phyloP scores from a whole-genome alignment of 805 yeast species.

The Suhomyces sp. region DNA sequence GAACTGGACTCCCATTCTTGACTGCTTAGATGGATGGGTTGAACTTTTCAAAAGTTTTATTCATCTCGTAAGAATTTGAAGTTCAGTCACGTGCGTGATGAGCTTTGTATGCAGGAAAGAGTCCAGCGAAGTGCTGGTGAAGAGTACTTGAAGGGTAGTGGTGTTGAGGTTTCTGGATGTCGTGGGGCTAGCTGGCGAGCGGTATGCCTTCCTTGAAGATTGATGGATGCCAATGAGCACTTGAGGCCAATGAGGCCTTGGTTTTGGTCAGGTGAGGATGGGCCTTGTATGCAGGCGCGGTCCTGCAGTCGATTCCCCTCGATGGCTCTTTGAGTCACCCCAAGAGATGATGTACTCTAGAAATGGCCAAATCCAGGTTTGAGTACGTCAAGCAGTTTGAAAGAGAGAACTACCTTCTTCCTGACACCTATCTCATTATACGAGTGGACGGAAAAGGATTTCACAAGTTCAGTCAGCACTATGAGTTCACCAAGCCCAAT shows the following conservation, averaged over 20 bases:
- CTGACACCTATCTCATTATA: slow-evolving; percentile 76
- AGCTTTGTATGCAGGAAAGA: slow-evolving; percentile 1
- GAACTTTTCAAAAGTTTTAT: not conserved
- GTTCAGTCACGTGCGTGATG: slow-evolving; percentile 7
- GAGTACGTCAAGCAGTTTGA: slow-evolving; percentile 88
- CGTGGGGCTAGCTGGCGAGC: too few species aligned
- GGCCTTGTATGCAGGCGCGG: not conserved
- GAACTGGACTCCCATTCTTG: slow-evolving; percentile 54
- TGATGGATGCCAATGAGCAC: too few species aligned
- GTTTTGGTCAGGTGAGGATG: not conserved
- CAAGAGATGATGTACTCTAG: not conserved
- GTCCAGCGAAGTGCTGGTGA: too few species aligned
- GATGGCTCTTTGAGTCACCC: too few species aligned
- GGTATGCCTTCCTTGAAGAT: too few species aligned
- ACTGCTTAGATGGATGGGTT: not conserved
- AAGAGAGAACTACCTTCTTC: slow-evolving; percentile 65
- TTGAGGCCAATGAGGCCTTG: too few species aligned
- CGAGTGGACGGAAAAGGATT: slow-evolving; percentile 94
- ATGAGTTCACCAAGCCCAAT: slow-evolving; percentile 83
- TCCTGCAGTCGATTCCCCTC: too few species aligned
- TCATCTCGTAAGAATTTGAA: not conserved
- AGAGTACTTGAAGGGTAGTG: too few species aligned
- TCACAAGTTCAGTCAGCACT: slow-evolving; percentile 74
- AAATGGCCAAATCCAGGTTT: slow-evolving; percentile 80
- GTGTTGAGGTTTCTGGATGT: too few species aligned